A percentile compares a stretch with the other conserved stretches of the same genome.
Conservation (phyloP, 202 grass and related monocot species). For the Hordeum pubiflorum region DNA sequence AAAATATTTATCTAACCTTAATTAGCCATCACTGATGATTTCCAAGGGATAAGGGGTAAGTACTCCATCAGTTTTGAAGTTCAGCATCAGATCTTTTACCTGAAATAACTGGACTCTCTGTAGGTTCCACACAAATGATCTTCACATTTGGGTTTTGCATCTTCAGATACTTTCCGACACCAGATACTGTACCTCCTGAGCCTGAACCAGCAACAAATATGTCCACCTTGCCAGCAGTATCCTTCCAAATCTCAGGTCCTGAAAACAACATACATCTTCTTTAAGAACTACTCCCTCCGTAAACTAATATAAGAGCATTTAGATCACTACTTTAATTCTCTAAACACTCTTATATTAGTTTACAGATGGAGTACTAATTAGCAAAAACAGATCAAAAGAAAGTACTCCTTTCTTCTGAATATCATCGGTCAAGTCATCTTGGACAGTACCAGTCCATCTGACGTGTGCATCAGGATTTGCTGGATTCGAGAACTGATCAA, state of each 20-base stretch:
- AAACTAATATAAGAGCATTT: too few relatives aligned
- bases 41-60: neutral
- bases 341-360: too few relatives aligned
- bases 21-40: neutral
- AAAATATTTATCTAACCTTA: neutral
- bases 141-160: slow-evolving; percentile 60
- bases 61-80: neutral
- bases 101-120: slow-evolving; percentile 73
- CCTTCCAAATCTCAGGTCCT: slow-evolving; percentile 98
- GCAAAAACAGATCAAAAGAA: neutral
- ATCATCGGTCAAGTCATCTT: neutral
- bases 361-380: too few relatives aligned
- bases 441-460: slow-evolving; percentile 61
- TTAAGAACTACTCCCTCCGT: neutral
- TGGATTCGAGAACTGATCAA: slow-evolving; percentile 61
- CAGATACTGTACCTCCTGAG: slow-evolving; percentile 67
- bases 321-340: too few relatives aligned
- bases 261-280: neutral
- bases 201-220: slow-evolving; percentile 72
- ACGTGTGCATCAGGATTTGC: slow-evolving; percentile 73
- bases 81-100: slow-evolving; percentile 18
- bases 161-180: slow-evolving; percentile 84
- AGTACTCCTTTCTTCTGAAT: neutral
- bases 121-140: slow-evolving; percentile 78
- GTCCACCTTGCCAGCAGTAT: slow-evolving; percentile 85